A percentile compares a stretch with the other conserved stretches of the same genome.
Conservation (phyloP, 208 protist species). For the Trypanosoma scelopori region DNA sequence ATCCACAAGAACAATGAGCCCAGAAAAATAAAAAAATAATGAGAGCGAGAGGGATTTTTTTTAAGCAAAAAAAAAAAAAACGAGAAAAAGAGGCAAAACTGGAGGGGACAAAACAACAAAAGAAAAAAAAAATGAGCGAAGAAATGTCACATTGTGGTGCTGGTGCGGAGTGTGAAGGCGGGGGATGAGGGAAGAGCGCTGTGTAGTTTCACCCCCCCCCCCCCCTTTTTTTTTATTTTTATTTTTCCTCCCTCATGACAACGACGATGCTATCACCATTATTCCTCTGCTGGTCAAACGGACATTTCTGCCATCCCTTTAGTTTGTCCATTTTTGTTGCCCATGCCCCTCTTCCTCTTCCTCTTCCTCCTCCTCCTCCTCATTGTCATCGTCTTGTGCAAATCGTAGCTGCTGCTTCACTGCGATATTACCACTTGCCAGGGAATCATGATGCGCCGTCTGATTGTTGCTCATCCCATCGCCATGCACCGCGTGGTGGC, state of each 20-base stretch:
- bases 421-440: too few relatives aligned
- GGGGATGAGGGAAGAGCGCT: neutral
- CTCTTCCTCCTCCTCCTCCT: neutral
- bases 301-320: too few relatives aligned
- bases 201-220: too few relatives aligned
- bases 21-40: neutral
- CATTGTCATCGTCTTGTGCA: too few relatives aligned
- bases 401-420: too few relatives aligned
- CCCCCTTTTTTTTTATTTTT: conserved; percentile 4
- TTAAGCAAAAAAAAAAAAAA: neutral
- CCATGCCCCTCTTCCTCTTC: neutral
- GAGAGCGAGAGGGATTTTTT: too few relatives aligned
- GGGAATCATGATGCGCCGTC: conserved; percentile 64
- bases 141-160: too few relatives aligned
- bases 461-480: conserved; percentile 37
- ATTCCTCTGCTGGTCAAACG: too few relatives aligned
- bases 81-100: neutral
- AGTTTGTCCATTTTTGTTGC: neutral
- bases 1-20: too few relatives aligned
- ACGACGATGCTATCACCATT: too few relatives aligned
- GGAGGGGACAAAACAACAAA: neutral
- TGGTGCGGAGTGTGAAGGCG: neutral
- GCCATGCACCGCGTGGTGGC: conserved; percentile 31
- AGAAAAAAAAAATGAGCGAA: conserved; percentile 1
- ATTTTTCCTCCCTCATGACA: neutral